Evolutionary conservation across 176 grass and related monocot genomes (phyloP).

Genomic region (Oryza glaberrima): DNA sequence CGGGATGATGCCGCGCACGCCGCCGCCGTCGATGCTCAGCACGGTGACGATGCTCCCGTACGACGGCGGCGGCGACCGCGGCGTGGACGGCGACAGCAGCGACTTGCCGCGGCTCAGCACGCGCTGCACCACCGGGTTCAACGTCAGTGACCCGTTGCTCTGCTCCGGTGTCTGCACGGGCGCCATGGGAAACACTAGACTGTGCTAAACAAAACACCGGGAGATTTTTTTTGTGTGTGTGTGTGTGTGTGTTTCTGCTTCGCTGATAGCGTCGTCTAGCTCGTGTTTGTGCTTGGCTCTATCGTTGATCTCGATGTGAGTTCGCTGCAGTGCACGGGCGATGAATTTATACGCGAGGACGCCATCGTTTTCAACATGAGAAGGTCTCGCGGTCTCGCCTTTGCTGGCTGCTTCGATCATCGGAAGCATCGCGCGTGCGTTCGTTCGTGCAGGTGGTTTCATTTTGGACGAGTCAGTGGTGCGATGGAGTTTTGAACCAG

Average conservation of each 20-base stretch:
- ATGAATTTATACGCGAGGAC: background rate
- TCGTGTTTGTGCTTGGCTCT: background rate
- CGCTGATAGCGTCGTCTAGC: too few species aligned
- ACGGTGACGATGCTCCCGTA: conserved; percentile 45
- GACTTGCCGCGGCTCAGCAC: background rate
- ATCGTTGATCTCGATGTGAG: background rate
- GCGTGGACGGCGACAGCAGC: conserved; percentile 14
- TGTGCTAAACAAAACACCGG: background rate
- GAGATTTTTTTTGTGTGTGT: background rate
- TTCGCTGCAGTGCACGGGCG: background rate
- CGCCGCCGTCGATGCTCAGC: conserved; percentile 58
- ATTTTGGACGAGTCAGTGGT: background rate
- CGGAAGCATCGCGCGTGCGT: too few species aligned
- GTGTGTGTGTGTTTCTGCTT: background rate
- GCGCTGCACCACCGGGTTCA: conserved; percentile 1
- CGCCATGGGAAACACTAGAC: background rate
- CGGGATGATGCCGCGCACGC: conserved; percentile 58
- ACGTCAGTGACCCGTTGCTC: background rate
- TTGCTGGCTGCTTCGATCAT: background rate
- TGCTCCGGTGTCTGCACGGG: background rate
- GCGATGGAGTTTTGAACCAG: background rate
- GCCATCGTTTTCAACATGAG: background rate
- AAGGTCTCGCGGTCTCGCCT: background rate
- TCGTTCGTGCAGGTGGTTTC: background rate
- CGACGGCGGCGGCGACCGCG: conserved; percentile 18